phyloP scores from a whole-genome alignment of 257 asterid species.

The Linderniella brevidens region DNA sequence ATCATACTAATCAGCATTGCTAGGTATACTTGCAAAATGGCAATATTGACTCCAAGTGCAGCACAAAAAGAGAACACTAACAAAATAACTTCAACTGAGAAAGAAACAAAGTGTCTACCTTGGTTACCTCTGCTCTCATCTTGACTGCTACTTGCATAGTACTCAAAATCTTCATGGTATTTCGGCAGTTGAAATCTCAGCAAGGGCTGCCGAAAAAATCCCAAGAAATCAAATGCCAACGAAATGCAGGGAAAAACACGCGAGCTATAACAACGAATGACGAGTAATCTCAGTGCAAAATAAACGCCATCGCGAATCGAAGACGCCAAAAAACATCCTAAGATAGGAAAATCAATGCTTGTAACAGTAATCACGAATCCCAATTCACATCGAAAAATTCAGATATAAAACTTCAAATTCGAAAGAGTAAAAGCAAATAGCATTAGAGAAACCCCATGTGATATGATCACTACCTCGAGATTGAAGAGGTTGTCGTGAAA shows the following conservation, averaged over 20 bases:
- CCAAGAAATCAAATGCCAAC: constrained; percentile 16
- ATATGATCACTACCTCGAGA: constrained; percentile 59
- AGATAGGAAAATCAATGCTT: constrained; percentile 6
- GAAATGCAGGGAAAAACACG: constrained; percentile 12
- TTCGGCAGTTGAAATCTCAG: constrained; percentile 90
- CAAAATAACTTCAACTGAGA: constrained; percentile 2
- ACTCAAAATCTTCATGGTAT: constrained; percentile 73
- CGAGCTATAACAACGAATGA: too few relatives aligned
- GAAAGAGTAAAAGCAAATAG: constrained; percentile 5
- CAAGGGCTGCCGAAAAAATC: constrained; percentile 50
- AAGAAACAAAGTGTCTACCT: constrained; percentile 30
- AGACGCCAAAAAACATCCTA: not conserved
- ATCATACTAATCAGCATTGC: too few relatives aligned
- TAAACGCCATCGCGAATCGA: constrained; percentile 8
- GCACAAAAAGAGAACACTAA: not conserved
- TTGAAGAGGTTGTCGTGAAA: constrained; percentile 76
- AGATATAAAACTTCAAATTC: constrained; percentile 8
- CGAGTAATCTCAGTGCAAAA: constrained; percentile 1
- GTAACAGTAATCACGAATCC: constrained; percentile 11
- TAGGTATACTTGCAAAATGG: too few relatives aligned
- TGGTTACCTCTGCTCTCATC: constrained; percentile 96
- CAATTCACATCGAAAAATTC: constrained; percentile 12
- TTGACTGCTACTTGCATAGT: constrained; percentile 87
- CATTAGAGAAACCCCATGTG: too few relatives aligned
- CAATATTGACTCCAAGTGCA: not conserved